Conservation (phyloP, 2,329 filamentous ascomycete genomes). For the Fusarium circinatum region DNA sequence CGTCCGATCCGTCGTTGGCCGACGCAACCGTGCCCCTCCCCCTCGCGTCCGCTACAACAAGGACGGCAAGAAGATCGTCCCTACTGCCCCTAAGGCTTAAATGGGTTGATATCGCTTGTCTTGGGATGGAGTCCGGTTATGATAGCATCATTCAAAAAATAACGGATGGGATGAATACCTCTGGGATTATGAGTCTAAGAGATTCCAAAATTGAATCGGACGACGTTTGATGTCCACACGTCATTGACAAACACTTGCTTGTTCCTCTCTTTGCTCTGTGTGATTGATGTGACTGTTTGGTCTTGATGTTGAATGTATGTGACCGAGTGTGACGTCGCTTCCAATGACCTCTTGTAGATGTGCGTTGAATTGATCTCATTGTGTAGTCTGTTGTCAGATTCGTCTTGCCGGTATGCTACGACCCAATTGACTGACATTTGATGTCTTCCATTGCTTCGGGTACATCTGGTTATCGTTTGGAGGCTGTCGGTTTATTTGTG, state of each 20-base stretch:
- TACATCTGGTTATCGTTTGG: fast-evolving
- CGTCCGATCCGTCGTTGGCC: constrained; percentile 95
- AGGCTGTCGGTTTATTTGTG: neutral
- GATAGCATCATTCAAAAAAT: constrained; percentile 52
- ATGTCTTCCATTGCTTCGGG: too few species aligned
- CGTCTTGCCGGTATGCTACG: fast-evolving
- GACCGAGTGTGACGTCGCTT: neutral
- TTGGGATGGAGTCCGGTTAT: constrained; percentile 53
- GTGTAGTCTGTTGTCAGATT: fast-evolving
- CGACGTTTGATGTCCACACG: constrained; percentile 38
- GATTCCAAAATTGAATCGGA: constrained; percentile 47
- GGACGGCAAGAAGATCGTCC: constrained; percentile 99
- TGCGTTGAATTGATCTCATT: neutral
- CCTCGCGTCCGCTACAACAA: constrained; percentile 99
- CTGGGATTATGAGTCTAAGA: constrained; percentile 47
- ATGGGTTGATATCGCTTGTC: constrained; percentile 39
- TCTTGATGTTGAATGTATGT: neutral
- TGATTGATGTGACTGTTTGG: neutral
- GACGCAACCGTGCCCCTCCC: constrained; percentile 98
- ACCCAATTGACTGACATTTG: too few species aligned
- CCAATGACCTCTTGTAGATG: neutral
- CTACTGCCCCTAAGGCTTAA: constrained; percentile 64
- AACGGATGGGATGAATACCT: constrained; percentile 50
- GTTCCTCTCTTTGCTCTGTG: neutral
- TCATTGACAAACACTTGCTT: constrained; percentile 20